Evolutionary conservation across 2,329 filamentous ascomycete species (phyloP), one percentile per base, ranked within the genome.

Genomic region (Trichoderma endophyticum): DNA sequence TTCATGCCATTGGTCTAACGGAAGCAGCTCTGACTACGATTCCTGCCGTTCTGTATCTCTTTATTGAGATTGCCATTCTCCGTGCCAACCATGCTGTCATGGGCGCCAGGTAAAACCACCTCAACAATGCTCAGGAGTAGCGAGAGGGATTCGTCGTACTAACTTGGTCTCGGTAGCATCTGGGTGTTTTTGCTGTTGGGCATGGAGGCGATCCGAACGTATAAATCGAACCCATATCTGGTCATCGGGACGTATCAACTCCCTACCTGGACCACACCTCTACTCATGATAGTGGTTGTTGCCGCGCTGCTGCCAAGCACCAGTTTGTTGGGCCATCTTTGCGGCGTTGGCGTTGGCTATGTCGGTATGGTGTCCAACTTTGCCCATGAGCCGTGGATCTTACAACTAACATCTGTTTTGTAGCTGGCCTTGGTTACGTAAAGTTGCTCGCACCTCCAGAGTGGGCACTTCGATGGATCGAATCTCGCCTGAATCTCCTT

Each of bases 121-220:
- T 6, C 15, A 59, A 14, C n/a, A 12, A 36, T 30, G 39, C 30
- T 34, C 28, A 3, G 61, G 21, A 28, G 12, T 15, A 51, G 21
- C 24, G 14, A 3, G 14, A 51, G 26, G n/a, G 39, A 26, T 30
- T 61, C 3, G 11, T 71, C 8, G 28, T 56, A 61, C 59, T 68
- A 36, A 71, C 32, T 32, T 14, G n/a, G 56, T 24, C 57, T 73
- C 11, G 30, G 24, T 74, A 97, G 95, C 81, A 88, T 98, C 71
- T 98, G 95, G 94, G 92, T 97, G 0, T 98, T 98, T 80, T 87
- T 97, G 30, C 87, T 99, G 26, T 86, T 98, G 43, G 92, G 91
- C 56, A 89, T 92, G 75, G 95, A 98, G 82, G 91, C 94, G 6
- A 92, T 98, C 75, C 93, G 94, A 80, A 95, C 93, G 3, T 95